Evolutionary conservation across 176 grass and related monocot genomes (phyloP).

Genomic region (Melocanna baccifera): DNA sequence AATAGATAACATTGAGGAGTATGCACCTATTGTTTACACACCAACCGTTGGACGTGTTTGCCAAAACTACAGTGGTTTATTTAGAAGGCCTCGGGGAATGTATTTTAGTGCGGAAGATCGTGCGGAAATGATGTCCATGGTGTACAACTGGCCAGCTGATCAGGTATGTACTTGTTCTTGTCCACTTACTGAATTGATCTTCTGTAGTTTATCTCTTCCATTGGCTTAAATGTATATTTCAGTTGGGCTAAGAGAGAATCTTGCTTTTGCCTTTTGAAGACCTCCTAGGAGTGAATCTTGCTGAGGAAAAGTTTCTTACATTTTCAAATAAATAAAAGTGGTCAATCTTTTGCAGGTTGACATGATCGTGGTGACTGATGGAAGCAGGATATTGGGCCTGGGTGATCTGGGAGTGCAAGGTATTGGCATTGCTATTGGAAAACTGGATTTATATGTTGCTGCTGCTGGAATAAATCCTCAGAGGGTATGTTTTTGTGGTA

Average conservation of each 20-base stretch:
- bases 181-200: slow-evolving; percentile 17
- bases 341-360: slow-evolving; percentile 60
- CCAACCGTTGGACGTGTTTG: slow-evolving; percentile 91
- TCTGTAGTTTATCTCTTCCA: background rate
- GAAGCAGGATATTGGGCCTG: slow-evolving; percentile 95
- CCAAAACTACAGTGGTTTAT: slow-evolving; percentile 98
- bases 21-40: slow-evolving; percentile 97
- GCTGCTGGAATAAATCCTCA: slow-evolving; percentile 99
- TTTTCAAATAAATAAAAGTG: slow-evolving; percentile 20
- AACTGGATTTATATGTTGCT: slow-evolving; percentile 94
- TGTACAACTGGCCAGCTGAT: slow-evolving; percentile 99
- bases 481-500: slow-evolving; percentile 55
- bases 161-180: slow-evolving; percentile 48
- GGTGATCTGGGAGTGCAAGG: slow-evolving; percentile 98
- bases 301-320: background rate
- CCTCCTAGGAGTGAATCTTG: background rate
- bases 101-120: slow-evolving; percentile 90
- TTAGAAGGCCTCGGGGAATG: slow-evolving; percentile 86
- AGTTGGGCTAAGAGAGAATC: background rate
- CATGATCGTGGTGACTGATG: slow-evolving; percentile 99
- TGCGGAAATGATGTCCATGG: slow-evolving; percentile 99
- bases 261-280: slow-evolving; percentile 19
- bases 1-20: slow-evolving; percentile 86
- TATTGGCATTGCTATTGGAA: slow-evolving; percentile 93
- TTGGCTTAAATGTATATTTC: slow-evolving; percentile 14